Evolutionary conservation across 1,139 yeast genomes (phyloP).

Genomic region (Saccharomyces hybrid): DNA sequence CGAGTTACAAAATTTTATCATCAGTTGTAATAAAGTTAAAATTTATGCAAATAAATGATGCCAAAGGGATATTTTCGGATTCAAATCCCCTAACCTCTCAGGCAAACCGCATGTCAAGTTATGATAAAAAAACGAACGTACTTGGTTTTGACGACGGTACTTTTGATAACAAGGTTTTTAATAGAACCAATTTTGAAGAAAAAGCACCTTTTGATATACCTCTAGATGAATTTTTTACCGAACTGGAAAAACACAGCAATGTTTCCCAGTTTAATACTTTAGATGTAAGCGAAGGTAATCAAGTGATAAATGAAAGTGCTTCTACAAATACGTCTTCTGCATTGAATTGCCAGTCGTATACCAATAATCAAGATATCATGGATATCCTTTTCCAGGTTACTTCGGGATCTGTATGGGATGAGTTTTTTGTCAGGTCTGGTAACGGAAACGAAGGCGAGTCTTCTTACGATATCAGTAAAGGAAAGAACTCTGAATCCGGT

Average conservation of each 20-base stretch:
- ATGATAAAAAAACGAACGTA: neutral
- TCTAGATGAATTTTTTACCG: constrained; percentile 23
- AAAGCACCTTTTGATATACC: constrained; percentile 9
- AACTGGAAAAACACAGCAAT: constrained; percentile 18
- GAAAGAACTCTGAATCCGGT: neutral
- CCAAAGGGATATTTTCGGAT: constrained; percentile 22
- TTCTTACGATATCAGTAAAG: neutral
- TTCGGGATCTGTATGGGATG: constrained; percentile 70
- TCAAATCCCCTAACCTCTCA: constrained; percentile 1
- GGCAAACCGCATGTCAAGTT: neutral
- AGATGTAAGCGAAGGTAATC: neutral
- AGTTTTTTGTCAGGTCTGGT: constrained; percentile 41
- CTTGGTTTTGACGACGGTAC: constrained; percentile 4
- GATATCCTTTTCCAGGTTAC: constrained; percentile 63
- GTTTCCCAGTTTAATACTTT: constrained; percentile 6
- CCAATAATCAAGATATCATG: constrained; percentile 49
- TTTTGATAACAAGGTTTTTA: constrained; percentile 3
- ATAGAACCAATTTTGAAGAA: neutral
- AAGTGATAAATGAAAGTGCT: neutral
- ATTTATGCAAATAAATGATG: constrained; percentile 27
- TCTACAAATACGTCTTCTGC: constrained; percentile 6
- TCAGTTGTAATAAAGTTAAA: constrained; percentile 64
- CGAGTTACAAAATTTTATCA: constrained; percentile 62
- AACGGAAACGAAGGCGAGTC: neutral
- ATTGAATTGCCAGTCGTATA: constrained; percentile 6